Evolutionary conservation across 371 early-diverging fungal genomes (phyloP), one percentile per base, ranked within the genome.

Genomic region (Racocetra persica): DNA sequence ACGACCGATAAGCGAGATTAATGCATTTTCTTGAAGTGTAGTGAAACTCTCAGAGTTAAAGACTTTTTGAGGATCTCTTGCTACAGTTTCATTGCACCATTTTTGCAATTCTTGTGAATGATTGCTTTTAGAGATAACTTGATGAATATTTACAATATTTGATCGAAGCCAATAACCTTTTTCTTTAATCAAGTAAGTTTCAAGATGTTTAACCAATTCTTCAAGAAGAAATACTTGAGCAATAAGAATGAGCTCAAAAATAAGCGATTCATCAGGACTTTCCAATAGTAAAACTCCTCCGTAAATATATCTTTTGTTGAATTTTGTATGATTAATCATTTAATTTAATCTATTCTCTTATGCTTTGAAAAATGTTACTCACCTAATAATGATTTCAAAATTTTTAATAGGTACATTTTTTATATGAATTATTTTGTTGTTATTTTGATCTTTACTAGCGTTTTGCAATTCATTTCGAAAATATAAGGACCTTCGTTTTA

Each of bases 41-140:
- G 52, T 28, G 54, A 74, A 74, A 51, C 54, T 55, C 4, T 32
- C n/a, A 22, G 74, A 74, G 13, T 74, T 10, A 74, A 74, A 74
- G 14, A 74, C 10, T 55, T 32, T 28, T 0, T 24, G 18, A 16
- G 74, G 57, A 13, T 22, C 28, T 55, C 54, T 69, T 6, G 7
- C 24, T 20, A 28, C 14, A n/a, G 54, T 28, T 16, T 74, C 7
- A 22, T 22, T 55, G 52, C 74, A 74, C 26, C 24, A 74, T 54
- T 74, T 32, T 36, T 74, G 32, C 20, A 74, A 49, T 2, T 41
- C 57, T 18, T 52, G 32, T n/a, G n/a, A 74, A 28, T 36, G 57
- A 14, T 57, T 28, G 38, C 14, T 22, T 36, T 49, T 24, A 49
- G 20, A 69, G 38, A 20, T 49, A n/a, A 18, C 36, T 24, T n/a